Evolutionary conservation across 352 stramenopile species (phyloP).

Genomic region (Globisporangium cylindrosporum): DNA sequence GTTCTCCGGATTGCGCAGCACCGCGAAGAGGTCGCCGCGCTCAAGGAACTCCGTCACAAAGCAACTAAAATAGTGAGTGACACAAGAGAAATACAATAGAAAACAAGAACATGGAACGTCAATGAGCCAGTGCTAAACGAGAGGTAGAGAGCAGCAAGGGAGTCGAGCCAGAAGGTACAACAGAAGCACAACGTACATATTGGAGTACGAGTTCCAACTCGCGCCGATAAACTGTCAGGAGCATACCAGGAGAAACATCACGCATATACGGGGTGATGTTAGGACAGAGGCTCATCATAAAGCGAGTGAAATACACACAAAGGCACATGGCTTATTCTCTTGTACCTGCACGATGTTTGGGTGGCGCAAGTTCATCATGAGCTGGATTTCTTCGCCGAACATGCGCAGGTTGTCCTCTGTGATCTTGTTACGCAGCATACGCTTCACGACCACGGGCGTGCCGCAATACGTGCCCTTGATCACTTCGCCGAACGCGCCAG

Average conservation of each 20-base stretch:
- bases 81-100: conserved; percentile 10
- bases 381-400: conserved; percentile 88
- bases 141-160: background rate
- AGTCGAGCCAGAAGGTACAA: background rate
- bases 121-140: background rate
- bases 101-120: background rate
- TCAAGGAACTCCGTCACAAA: conserved; percentile 89
- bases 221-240: conserved; percentile 78
- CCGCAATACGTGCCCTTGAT: conserved; percentile 89
- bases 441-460: conserved; percentile 86
- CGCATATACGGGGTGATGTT: background rate
- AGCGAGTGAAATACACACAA: background rate
- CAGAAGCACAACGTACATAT: conserved; percentile 64
- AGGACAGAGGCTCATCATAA: background rate
- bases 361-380: conserved; percentile 90
- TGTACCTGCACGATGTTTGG: conserved; percentile 82
- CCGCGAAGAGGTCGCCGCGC: conserved; percentile 75
- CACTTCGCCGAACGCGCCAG: conserved; percentile 82
- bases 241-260: background rate
- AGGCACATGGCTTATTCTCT: background rate
- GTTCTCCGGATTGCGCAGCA: conserved; percentile 79
- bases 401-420: conserved; percentile 86
- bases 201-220: conserved; percentile 91
- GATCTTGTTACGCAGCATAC: conserved; percentile 89
- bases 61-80: conserved; percentile 39